Percentiles rank a stretch among this genome's conserved stretches.
phyloP scores from a whole-genome alignment of 371 early-diverging fungal genomes.

The Capillidium rhysosporum region DNA sequence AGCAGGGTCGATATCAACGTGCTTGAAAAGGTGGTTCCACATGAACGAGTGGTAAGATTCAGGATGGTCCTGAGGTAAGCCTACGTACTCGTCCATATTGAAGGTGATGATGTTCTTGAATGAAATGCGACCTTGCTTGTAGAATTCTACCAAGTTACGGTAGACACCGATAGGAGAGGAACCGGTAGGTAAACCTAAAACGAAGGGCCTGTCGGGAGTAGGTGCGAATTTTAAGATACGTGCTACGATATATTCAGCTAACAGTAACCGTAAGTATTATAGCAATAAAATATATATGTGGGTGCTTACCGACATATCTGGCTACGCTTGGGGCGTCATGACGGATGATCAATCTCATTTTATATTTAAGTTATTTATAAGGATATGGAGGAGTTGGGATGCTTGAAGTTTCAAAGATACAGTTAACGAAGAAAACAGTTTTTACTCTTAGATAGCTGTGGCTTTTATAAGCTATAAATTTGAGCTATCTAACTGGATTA shows the following conservation, averaged over 20 bases:
- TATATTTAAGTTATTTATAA: conserved; percentile 13
- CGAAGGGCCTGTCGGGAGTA: conserved; percentile 52
- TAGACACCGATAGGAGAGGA: conserved; percentile 66
- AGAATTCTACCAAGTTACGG: conserved; percentile 33
- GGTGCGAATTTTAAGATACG: conserved; percentile 62
- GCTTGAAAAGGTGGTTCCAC: conserved; percentile 66
- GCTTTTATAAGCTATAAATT: no score
- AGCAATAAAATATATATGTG: neutral
- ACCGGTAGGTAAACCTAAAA: conserved; percentile 69
- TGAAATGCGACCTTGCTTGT: conserved; percentile 29
- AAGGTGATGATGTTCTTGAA: conserved; percentile 43
- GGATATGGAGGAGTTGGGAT: conserved; percentile 9
- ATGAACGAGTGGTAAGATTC: conserved; percentile 78
- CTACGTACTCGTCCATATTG: conserved; percentile 59
- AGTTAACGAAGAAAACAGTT: no score
- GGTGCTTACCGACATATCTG: conserved; percentile 29
- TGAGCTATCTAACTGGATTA: no score
- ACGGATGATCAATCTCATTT: conserved; percentile 48
- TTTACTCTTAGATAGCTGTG: no score
- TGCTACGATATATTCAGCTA: conserved; percentile 60
- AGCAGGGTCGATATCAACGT: conserved; percentile 53
- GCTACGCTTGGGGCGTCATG: conserved; percentile 41
- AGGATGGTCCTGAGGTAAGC: conserved; percentile 43
- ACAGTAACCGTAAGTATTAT: neutral
- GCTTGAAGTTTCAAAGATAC: no score